Evolutionary conservation across 345 rosid genomes (phyloP).

Genomic region (Dovyalis caffra): DNA sequence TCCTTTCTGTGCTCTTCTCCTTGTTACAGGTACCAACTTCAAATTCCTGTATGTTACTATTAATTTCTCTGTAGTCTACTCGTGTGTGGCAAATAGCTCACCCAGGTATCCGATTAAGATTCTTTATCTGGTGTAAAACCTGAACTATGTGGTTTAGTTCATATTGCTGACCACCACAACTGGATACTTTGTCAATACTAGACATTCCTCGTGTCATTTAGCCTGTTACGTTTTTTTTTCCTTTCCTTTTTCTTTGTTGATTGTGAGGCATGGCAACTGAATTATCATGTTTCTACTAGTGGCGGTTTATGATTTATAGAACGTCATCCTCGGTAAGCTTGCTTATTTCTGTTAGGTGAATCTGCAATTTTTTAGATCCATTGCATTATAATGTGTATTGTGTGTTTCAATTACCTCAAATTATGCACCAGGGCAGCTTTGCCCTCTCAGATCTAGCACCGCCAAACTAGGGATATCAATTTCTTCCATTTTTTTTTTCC

Average conservation of each 20-base stretch:
- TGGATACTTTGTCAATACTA: too few species aligned
- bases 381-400: not conserved
- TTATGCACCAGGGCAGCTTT: not conserved
- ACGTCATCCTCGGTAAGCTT: not conserved
- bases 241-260: not conserved
- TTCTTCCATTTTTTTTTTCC: not conserved
- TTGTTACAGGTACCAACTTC: conserved; percentile 62
- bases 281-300: not conserved
- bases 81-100: not conserved
- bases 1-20: conserved; percentile 88
- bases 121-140: not conserved
- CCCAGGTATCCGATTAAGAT: not conserved
- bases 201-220: too few species aligned
- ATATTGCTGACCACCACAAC: too few species aligned
- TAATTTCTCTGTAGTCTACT: not conserved
- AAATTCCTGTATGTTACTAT: not conserved
- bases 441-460: not conserved
- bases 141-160: too few species aligned
- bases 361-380: not conserved
- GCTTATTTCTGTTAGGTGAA: not conserved
- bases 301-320: not conserved
- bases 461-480: not conserved
- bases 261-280: not conserved
- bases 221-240: too few species aligned
- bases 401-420: not conserved